phyloP scores from a whole-genome alignment of 2,329 filamentous ascomycete species.

The Didymosphaeria variabile region DNA sequence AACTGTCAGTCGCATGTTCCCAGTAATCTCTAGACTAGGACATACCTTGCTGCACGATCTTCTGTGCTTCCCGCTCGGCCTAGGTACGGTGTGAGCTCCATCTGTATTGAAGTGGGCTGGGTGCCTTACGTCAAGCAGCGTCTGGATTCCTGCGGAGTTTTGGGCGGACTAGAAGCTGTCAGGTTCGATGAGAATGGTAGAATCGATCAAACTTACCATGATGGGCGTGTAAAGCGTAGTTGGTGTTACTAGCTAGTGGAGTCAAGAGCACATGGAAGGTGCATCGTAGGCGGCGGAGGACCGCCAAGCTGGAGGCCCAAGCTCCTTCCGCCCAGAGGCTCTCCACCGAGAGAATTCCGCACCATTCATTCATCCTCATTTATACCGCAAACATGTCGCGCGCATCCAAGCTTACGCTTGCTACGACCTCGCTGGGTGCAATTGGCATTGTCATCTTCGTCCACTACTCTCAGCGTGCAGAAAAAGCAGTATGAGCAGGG shows the following conservation, averaged over 20 bases:
- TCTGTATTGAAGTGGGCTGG: slow-evolving; percentile 34
- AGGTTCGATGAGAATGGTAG: slow-evolving; percentile 22
- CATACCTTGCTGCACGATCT: slow-evolving; percentile 96
- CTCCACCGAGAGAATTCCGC: slow-evolving; percentile 15
- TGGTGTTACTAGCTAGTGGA: slow-evolving; percentile 33
- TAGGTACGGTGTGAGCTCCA: slow-evolving; percentile 58
- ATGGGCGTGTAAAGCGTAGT: slow-evolving; percentile 27
- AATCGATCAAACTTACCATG: slow-evolving; percentile 33
- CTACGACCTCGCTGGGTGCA: slow-evolving; percentile 78
- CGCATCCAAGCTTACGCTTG: slow-evolving; percentile 85
- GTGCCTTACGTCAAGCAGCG: slow-evolving; percentile 88
- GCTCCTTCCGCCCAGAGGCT: slow-evolving; percentile 35
- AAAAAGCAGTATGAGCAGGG: slow-evolving; percentile 73
- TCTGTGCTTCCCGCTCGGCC: slow-evolving; percentile 98
- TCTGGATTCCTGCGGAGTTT: slow-evolving; percentile 98
- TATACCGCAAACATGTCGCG: slow-evolving; percentile 74
- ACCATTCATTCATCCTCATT: slow-evolving; percentile 5
- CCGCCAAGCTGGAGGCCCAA: slow-evolving; percentile 42
- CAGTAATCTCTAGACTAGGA: slow-evolving; percentile 19
- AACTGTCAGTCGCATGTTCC: slow-evolving; percentile 24
- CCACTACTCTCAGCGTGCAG: slow-evolving; percentile 85
- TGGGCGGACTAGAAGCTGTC: slow-evolving; percentile 79
- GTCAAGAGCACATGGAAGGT: slow-evolving; percentile 35
- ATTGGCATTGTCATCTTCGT: slow-evolving; percentile 82
- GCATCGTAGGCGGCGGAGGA: slow-evolving; percentile 27